Evolutionary conservation across 73 alveolate genomes (phyloP), one percentile per base, ranked within the genome.

Genomic region (Paramecium biaurelia): DNA sequence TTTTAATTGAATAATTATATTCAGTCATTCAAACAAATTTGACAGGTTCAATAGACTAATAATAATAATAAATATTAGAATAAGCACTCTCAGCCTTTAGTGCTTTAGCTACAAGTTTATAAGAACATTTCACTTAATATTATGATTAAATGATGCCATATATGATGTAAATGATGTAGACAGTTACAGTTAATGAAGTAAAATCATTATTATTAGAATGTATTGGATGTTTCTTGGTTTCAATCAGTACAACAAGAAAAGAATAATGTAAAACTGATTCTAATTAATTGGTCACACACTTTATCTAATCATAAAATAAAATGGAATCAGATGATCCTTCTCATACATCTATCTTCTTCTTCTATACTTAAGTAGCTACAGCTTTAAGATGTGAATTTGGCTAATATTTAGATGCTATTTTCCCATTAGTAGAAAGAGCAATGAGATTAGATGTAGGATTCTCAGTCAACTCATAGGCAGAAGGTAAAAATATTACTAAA

Each of bases 301-400:
- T 89, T 21, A 89, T 89, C 32, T 15, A 89, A 89, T 41, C 5
- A 12, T 76, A 89, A 47, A n/a, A 58, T 0, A 89, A 68, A 38
- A 43, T 89, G 84, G 94, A 89, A 26, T 18, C 70, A n/a, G 94
- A 89, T 70, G 94, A 89, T 89, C 84, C 89, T 26, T 35, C 47
- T 26, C 94, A 89, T 24, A 21, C 89, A 68, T 57, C 92, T 3
- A 70, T 89, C 2, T 89, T 89, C 58, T 76, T 89, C 76, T 76
- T 89, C 18, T 89, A 89, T 11, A 82, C 90, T 41, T 35, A 89
- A 70, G 87, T 89, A 5, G 94, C 94, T 35, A 47, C 85, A 14
- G 76, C 89, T 2, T 45, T 89, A 49, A 89, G 74, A 70, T 24
- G 45, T 32, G 94, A 82, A 15, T 89, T 89, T 14, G 86, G 85